Evolutionary conservation across 1,284 basidiomycete genomes (phyloP).

Genomic region (Puccinia triticina): DNA sequence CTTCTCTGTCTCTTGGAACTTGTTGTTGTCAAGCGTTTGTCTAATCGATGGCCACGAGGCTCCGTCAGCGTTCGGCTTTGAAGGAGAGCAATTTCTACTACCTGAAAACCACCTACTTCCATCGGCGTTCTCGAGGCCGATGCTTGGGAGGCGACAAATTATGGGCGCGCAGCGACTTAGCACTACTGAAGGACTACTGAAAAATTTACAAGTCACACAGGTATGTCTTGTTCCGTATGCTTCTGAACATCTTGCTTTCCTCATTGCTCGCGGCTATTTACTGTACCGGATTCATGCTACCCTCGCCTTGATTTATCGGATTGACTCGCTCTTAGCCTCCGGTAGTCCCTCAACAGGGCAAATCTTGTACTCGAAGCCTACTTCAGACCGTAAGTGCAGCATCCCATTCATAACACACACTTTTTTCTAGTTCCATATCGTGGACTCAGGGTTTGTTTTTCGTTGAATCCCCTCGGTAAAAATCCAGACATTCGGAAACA

Average conservation of each 20-base stretch:
- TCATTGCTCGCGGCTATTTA: neutral
- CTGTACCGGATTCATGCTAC: neutral
- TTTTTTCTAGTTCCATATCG: neutral
- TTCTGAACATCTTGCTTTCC: too few relatives aligned
- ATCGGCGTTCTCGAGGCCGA: neutral
- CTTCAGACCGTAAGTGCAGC: constrained; percentile 21
- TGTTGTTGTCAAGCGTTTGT: neutral
- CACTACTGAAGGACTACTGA: neutral
- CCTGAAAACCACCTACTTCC: neutral
- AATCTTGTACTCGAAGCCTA: constrained; percentile 30
- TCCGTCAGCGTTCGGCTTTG: neutral
- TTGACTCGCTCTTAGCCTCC: constrained; percentile 24
- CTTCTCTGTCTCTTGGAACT: neutral
- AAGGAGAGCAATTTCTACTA: neutral
- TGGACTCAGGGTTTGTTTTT: neutral
- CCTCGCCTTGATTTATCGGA: too few relatives aligned
- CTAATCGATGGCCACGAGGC: neutral
- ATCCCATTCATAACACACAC: neutral
- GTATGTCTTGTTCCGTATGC: neutral
- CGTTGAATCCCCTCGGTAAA: neutral
- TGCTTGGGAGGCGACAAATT: constrained; percentile 9
- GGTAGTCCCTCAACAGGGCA: constrained; percentile 29
- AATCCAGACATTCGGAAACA: constrained; percentile 44
- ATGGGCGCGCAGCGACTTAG: neutral
- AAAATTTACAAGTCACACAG: constrained; percentile 34